Percentiles rank a stretch among this genome's conserved stretches.
These are phyloP conservation scores for Cercospora nicotianae DNA, from an alignment of 2,329 filamentous ascomycete species.

Conservation along the genomic window DNA sequence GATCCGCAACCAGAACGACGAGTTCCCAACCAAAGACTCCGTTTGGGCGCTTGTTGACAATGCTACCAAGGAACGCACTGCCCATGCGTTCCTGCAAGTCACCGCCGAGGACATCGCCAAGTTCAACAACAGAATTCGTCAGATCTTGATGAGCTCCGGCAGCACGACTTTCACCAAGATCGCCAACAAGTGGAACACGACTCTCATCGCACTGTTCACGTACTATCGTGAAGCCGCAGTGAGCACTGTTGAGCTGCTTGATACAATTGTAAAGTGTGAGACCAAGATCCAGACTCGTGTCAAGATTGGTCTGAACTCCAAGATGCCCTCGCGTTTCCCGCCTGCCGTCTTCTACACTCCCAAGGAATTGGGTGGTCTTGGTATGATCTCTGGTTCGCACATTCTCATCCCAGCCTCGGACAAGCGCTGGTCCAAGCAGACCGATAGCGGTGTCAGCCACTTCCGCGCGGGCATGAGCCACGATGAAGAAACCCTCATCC, in stretches of 20 bases:
- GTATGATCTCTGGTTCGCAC: slow-evolving; percentile 98
- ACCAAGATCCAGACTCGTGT: slow-evolving; percentile 99
- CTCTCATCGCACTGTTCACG: slow-evolving; percentile 92
- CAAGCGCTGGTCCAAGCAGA: slow-evolving; percentile 98
- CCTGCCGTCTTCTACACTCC: slow-evolving; percentile 98
- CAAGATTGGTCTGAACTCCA: slow-evolving; percentile 97
- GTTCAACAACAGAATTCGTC: slow-evolving; percentile 97
- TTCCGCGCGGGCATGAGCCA: slow-evolving; percentile 98
- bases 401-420: slow-evolving; percentile 97
- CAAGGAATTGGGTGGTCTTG: slow-evolving; percentile 92
- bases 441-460: slow-evolving; percentile 93
- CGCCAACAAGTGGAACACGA: slow-evolving; percentile 99
- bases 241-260: slow-evolving; percentile 87
- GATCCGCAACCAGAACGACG: slow-evolving; percentile 89
- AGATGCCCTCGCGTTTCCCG: slow-evolving; percentile 98
- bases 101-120: slow-evolving; percentile 98
- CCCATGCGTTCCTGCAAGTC: slow-evolving; percentile 95
- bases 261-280: slow-evolving; percentile 98
- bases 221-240: slow-evolving; percentile 98
- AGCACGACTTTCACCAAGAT: slow-evolving; percentile 99
- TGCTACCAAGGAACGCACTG: slow-evolving; percentile 92
- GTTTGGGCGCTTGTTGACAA: slow-evolving; percentile 98
- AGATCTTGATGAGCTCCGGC: slow-evolving; percentile 99
- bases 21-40: slow-evolving; percentile 96
- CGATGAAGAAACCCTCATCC: slow-evolving; percentile 95